Evolutionary conservation across 73 alveolate genomes (phyloP).

Genomic region (Paramecium pentaurelia): DNA sequence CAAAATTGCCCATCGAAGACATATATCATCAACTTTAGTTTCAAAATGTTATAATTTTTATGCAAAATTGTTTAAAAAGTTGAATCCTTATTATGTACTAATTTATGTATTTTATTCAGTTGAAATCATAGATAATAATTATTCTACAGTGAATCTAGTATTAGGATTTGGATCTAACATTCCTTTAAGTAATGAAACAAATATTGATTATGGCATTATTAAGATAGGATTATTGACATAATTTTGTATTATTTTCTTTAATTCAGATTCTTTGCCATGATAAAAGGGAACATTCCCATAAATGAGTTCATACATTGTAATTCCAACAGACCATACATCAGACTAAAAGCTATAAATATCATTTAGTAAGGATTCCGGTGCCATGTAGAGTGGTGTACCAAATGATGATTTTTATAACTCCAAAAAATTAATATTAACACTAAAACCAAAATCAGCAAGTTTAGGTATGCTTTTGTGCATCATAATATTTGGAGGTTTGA

Average conservation of each 20-base stretch:
- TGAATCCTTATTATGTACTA: not conserved
- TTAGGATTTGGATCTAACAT: not conserved
- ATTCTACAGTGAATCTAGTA: not conserved
- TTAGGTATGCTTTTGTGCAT: constrained; percentile 40
- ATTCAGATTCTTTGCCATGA: not conserved
- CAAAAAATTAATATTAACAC: not conserved
- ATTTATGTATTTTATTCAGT: not conserved
- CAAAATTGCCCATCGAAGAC: not conserved
- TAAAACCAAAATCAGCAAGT: constrained; percentile 17
- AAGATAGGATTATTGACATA: not conserved
- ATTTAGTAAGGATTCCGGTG: not conserved
- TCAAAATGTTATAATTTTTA: not conserved
- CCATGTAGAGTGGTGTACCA: not conserved
- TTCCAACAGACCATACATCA: constrained; percentile 70
- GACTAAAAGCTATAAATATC: not conserved
- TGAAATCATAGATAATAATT: not conserved
- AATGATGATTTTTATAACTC: not conserved
- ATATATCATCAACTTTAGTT: not conserved
- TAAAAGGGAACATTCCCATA: constrained; percentile 60
- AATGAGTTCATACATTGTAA: constrained; percentile 44
- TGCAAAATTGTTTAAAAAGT: not conserved
- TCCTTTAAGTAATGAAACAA: not conserved
- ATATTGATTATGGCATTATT: not conserved
- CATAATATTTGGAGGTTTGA: constrained; percentile 69
- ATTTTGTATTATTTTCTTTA: not conserved